Base-by-base conservation (phyloP, 805 yeast genomes). In the Candida qinlingensis region DNA sequence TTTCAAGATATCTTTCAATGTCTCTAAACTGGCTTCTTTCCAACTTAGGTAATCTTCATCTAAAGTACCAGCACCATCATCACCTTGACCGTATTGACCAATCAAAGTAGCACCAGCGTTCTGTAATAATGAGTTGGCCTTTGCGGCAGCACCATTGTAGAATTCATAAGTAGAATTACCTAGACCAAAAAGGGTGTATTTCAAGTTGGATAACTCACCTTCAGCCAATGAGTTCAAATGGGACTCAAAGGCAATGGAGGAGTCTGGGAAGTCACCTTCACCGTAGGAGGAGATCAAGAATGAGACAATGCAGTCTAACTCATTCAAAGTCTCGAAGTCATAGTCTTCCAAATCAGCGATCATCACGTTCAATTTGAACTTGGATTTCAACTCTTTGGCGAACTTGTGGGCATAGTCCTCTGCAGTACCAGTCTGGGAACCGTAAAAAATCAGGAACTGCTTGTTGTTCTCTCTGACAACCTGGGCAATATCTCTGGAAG, bases 371-470 rank as follows among this genome's bases (percentile, higher is more conserved):
- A 94, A 75, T 41, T 91, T 88, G 63, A 85, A 91, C 64, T 85
- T 79, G 29, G 95, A 74, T 57, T 82, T 80, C 59, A 92, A 80
- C 65, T 94, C 99, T 63, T 91, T 90, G 42, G 96, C 81, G 57
- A 90, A 83, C 64, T 92, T 87, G 58, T 85, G 79, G 19, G 97
- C 96, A 60, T 90, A 92, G 63, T 94, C 99, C 70, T 94, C 99
- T 40, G 98, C 96, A 13, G 99, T 94, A 54, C 99, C 99, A 5
- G 99, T 94, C 70, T 94, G 99, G 11, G 98, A 91, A 13, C 96
- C 98, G 64, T 77, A 94, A 52, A 94, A 77, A 4, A 94, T 84
- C 40, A 90, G 71, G 36, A 87, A 85, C 54, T 85, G 84, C 69
- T 92, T 91, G 52, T 78, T 75, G 59, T 82, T 81, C 37, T 71